Conservation (phyloP, 371 early-diverging fungal species). For the Cokeromyces recurvatus region DNA sequence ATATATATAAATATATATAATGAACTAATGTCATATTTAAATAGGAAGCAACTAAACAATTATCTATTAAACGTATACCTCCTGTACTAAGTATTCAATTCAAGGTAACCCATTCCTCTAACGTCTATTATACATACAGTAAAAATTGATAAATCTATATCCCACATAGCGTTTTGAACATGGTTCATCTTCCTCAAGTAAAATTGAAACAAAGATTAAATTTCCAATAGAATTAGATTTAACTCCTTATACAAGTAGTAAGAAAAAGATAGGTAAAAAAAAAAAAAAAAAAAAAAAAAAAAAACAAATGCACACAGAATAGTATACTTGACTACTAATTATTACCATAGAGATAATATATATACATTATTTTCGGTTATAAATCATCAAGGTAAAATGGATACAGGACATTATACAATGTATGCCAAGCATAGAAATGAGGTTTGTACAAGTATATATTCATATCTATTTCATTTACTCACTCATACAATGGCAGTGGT, state of each 20-base stretch:
- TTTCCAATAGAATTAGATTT: slow-evolving; percentile 90
- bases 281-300: too few species aligned
- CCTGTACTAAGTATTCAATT: slow-evolving; percentile 88
- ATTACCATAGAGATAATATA: slow-evolving; percentile 54
- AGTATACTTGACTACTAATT: background rate
- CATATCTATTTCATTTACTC: background rate
- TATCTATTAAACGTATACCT: slow-evolving; percentile 80
- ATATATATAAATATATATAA: background rate
- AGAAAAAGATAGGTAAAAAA: slow-evolving; percentile 24
- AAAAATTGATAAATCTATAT: too few species aligned
- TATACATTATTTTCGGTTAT: slow-evolving; percentile 90
- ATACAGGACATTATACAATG: slow-evolving; percentile 93
- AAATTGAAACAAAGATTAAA: slow-evolving; percentile 83
- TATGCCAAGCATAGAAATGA: slow-evolving; percentile 73
- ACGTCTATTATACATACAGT: too few species aligned
- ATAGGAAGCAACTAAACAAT: slow-evolving; percentile 77
- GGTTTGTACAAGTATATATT: slow-evolving; percentile 30
- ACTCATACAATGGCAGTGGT: slow-evolving; percentile 62
- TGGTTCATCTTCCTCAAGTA: slow-evolving; percentile 57
- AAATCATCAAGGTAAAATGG: slow-evolving; percentile 85
- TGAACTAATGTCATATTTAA: background rate
- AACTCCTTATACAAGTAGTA: slow-evolving; percentile 78
- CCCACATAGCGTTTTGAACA: slow-evolving; percentile 79
- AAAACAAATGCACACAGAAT: too few species aligned
- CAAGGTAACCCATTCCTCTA: slow-evolving; percentile 67